phyloP scores from a whole-genome alignment of 306 rosid genomes.

The Ziziphus jujuba region DNA sequence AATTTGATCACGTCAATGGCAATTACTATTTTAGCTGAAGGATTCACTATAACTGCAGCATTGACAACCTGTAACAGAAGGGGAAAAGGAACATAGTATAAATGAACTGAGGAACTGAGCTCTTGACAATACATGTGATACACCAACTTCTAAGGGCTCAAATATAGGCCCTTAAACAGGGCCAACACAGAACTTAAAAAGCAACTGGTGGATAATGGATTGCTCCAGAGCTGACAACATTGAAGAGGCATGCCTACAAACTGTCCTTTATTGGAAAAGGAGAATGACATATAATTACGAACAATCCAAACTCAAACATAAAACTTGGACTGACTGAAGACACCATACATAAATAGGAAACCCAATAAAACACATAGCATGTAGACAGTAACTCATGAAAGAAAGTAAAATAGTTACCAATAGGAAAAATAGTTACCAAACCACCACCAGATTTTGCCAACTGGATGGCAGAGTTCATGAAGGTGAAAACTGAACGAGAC shows the following conservation, averaged over 20 bases:
- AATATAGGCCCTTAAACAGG: background rate
- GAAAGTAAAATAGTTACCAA: constrained; percentile 6
- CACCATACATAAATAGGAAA: background rate
- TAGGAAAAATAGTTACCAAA: constrained; percentile 47
- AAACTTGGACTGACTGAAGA: too few relatives aligned
- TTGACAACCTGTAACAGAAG: constrained; percentile 57
- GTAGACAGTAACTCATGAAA: background rate
- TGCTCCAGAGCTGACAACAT: background rate
- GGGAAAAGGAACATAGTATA: too few relatives aligned
- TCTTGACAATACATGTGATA: background rate
- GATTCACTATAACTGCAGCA: constrained; percentile 93
- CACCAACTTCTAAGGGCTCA: background rate
- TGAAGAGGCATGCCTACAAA: too few relatives aligned
- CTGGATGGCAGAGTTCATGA: constrained; percentile 65
- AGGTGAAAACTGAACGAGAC: constrained; percentile 49
- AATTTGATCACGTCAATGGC: constrained; percentile 64
- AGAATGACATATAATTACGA: too few relatives aligned
- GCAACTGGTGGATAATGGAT: background rate
- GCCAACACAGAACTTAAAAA: too few relatives aligned
- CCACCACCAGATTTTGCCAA: constrained; percentile 53
- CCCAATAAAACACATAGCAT: background rate
- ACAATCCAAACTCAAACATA: too few relatives aligned
- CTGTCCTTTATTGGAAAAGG: too few relatives aligned
- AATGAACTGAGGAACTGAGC: background rate
- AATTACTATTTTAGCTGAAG: constrained; percentile 61